These are phyloP conservation scores for Exophiala lecanii-corni DNA, from an alignment of 2,329 filamentous ascomycete species.

Conservation along the genomic window DNA sequence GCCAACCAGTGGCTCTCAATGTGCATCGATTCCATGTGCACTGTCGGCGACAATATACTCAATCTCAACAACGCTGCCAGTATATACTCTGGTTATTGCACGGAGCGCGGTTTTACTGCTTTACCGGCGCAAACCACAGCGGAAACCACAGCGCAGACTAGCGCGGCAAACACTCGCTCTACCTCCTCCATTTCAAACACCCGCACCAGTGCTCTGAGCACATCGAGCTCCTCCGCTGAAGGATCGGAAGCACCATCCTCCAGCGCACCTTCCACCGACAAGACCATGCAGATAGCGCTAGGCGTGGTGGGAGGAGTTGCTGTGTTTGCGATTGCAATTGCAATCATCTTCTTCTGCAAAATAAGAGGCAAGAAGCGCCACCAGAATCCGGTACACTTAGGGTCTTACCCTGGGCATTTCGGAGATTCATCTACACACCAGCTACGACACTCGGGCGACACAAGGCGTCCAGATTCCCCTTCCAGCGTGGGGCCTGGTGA, in stretches of 20 bases:
- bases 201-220: neutral
- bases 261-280: neutral
- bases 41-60: neutral
- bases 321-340: conserved; percentile 1
- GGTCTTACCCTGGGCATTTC: neutral
- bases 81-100: conserved; percentile 5
- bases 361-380: conserved; percentile 1
- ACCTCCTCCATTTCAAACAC: neutral
- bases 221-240: neutral
- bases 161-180: neutral
- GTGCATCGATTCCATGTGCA: conserved; percentile 3
- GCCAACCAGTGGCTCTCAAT: conserved; percentile 1
- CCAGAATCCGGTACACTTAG: neutral
- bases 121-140: conserved; percentile 1
- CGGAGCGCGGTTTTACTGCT: conserved; percentile 1
- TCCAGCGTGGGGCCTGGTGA: neutral
- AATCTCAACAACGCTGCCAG: conserved; percentile 5
- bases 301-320: conserved; percentile 1
- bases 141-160: conserved; percentile 1
- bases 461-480: neutral
- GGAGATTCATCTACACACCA: neutral
- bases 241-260: neutral
- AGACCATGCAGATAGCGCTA: neutral
- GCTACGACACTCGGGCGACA: neutral
- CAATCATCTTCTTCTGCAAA: neutral